Percentiles rank a stretch among this genome's conserved stretches.
Evolutionary conservation across 371 early-diverging fungal species (phyloP).

Genomic region (Choanephora cucurbitarum): DNA sequence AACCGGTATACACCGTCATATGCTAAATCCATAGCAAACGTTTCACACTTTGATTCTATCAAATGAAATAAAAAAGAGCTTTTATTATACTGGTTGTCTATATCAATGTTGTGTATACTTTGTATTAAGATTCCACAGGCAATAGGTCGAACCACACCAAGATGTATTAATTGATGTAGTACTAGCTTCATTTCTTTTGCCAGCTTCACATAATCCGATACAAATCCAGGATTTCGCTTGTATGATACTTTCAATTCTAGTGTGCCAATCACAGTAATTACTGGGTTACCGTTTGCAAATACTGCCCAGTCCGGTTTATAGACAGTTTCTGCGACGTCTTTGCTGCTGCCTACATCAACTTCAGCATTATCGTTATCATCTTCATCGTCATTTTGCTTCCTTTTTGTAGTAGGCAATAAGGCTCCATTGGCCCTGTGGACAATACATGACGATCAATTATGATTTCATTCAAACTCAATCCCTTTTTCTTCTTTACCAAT

Average conservation of each 20-base stretch:
- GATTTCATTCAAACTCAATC: conserved; percentile 4
- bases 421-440: conserved; percentile 8
- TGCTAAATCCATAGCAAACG: conserved; percentile 11
- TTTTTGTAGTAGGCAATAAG: conserved; percentile 4
- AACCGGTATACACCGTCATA: conserved; percentile 16
- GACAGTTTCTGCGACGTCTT: conserved; percentile 12
- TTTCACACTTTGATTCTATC: conserved; percentile 15
- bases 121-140: conserved; percentile 20
- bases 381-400: conserved; percentile 12
- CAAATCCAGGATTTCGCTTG: conserved; percentile 16
- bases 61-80: conserved; percentile 8
- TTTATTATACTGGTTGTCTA: conserved; percentile 11
- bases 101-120: conserved; percentile 14
- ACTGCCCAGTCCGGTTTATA: conserved; percentile 22
- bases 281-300: conserved; percentile 10
- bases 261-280: conserved; percentile 14
- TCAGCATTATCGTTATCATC: conserved; percentile 7
- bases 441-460: conserved; percentile 10
- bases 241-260: conserved; percentile 16
- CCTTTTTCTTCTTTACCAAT: no score
- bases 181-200: conserved; percentile 24
- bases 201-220: conserved; percentile 17
- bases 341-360: conserved; percentile 4
- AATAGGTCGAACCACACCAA: conserved; percentile 16
- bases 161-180: conserved; percentile 16